Evolutionary conservation across 371 early-diverging fungal genomes (phyloP).

Genomic region (Mucor indicus): DNA sequence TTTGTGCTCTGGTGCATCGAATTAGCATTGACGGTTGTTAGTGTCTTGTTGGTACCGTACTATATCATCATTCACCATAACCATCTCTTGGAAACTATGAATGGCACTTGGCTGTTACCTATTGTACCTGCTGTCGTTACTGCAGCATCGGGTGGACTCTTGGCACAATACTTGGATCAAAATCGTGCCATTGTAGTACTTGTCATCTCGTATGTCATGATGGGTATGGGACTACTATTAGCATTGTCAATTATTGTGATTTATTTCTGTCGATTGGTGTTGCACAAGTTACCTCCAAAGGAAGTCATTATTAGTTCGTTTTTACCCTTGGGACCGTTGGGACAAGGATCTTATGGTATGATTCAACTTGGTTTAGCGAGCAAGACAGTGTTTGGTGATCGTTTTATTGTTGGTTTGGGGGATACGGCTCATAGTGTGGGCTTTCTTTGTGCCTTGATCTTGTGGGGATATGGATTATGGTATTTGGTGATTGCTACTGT

Average conservation of each 20-base stretch:
- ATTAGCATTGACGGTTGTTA: constrained; percentile 27
- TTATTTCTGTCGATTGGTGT: constrained; percentile 39
- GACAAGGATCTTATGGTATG: constrained; percentile 50
- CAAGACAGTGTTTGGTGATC: constrained; percentile 24
- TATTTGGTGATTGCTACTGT: constrained; percentile 36
- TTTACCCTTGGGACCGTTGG: constrained; percentile 36
- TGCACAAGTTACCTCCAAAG: constrained; percentile 43
- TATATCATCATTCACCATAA: constrained; percentile 31
- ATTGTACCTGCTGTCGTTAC: constrained; percentile 49
- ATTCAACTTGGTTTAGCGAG: constrained; percentile 36
- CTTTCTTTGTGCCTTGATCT: constrained; percentile 28
- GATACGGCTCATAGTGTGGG: constrained; percentile 18
- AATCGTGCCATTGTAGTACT: constrained; percentile 23
- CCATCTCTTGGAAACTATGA: constrained; percentile 39
- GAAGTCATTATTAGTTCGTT: constrained; percentile 48
- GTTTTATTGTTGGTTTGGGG: constrained; percentile 6
- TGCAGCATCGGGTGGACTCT: constrained; percentile 39
- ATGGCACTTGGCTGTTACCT: constrained; percentile 44
- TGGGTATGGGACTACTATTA: constrained; percentile 45
- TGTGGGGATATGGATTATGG: constrained; percentile 52
- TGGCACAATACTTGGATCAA: constrained; percentile 26
- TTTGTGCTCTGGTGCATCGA: constrained; percentile 40
- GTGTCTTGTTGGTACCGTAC: constrained; percentile 35
- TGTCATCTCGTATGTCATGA: constrained; percentile 38
- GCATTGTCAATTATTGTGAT: constrained; percentile 37